A percentile compares a stretch with the other conserved stretches of the same genome.
Conservation (phyloP, 2,329 filamentous ascomycete genomes). For the Colletotrichum lentis region DNA sequence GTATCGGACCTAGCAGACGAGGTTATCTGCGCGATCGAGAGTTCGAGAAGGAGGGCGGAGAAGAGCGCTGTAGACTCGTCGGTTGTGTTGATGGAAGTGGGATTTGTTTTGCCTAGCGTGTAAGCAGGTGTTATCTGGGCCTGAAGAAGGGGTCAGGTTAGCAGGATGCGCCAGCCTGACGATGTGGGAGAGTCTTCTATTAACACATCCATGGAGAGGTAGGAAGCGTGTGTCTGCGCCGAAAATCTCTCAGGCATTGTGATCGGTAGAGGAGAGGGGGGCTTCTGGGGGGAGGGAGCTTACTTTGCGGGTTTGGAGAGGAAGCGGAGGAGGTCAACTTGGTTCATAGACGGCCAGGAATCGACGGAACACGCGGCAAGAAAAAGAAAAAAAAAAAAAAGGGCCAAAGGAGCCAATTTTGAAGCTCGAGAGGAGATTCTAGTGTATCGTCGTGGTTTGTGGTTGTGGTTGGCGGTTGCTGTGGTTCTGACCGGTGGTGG, state of each 20-base stretch:
- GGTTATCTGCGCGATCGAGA: slow-evolving; percentile 59
- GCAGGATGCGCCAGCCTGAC: neutral
- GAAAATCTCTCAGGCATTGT: neutral
- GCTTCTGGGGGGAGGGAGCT: slow-evolving; percentile 49
- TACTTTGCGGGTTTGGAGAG: slow-evolving; percentile 95
- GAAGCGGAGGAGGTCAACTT: slow-evolving; percentile 88
- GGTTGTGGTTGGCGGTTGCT: slow-evolving; percentile 22
- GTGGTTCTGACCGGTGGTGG: slow-evolving; percentile 18
- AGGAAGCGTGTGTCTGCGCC: neutral
- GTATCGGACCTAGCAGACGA: slow-evolving; percentile 88
- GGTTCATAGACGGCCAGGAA: slow-evolving; percentile 77
- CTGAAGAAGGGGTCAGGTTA: slow-evolving; percentile 34
- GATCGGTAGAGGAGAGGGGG: neutral
- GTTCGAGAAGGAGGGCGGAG: slow-evolving; percentile 36
- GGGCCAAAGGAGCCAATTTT: slow-evolving; percentile 22
- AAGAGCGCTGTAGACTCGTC: slow-evolving; percentile 30
- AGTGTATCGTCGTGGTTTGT: slow-evolving; percentile 4
- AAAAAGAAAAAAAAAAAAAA: neutral
- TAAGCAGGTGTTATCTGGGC: slow-evolving; percentile 37
- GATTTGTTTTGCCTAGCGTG: slow-evolving; percentile 8
- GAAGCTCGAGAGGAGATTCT: slow-evolving; percentile 28
- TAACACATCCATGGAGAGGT: neutral
- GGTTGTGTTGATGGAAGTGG: neutral
- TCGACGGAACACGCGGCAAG: neutral
- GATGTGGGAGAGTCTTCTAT: neutral